A percentile compares a stretch with the other conserved stretches of the same genome.
Evolutionary conservation across 129 eudicot genomes (phyloP).

Genomic region (Flaveria robusta): DNA sequence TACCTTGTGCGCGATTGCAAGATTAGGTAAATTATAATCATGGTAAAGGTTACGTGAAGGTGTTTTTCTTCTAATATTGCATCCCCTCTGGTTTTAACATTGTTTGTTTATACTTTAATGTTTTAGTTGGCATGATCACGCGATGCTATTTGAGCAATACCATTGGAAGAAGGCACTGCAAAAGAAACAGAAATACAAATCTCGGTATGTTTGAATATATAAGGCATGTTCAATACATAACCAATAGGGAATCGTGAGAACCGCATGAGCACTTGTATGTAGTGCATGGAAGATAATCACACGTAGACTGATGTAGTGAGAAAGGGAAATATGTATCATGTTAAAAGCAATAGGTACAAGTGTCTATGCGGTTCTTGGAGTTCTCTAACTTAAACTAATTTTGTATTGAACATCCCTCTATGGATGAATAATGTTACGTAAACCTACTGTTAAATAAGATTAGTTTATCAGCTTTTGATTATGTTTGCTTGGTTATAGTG

Average conservation of each 20-base stretch:
- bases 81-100: background rate
- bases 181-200: conserved; percentile 63
- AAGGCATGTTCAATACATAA: background rate
- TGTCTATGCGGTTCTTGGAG: background rate
- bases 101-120: conserved; percentile 15
- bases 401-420: background rate
- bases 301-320: background rate
- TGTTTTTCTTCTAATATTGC: background rate
- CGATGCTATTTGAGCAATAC: conserved; percentile 82
- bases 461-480: background rate
- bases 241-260: background rate
- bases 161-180: conserved; percentile 83
- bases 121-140: conserved; percentile 90
- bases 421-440: too few species aligned
- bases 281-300: background rate
- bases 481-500: conserved; percentile 56
- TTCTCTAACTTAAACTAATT: too few species aligned
- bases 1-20: background rate
- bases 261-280: background rate
- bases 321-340: background rate
- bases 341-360: background rate
- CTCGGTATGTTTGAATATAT: conserved; percentile 44
- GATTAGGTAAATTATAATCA: background rate
- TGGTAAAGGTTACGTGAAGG: background rate
- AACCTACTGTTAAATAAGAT: too few species aligned